phyloP scores from a whole-genome alignment of 768 basidiomycete species.

The Suillus subaureus region DNA sequence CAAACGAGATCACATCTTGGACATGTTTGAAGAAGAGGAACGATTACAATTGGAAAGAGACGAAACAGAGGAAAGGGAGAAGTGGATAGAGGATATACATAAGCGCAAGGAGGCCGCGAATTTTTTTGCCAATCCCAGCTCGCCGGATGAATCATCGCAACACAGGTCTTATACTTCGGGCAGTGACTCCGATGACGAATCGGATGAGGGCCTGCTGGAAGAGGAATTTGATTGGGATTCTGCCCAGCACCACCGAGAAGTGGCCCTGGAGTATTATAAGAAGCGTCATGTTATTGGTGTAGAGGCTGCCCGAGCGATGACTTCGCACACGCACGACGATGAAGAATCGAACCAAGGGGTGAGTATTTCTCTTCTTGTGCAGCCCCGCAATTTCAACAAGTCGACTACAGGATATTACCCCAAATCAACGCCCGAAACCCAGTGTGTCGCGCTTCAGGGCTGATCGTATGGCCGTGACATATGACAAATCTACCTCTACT shows the following conservation, averaged over 20 bases:
- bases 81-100: conserved; percentile 48
- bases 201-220: conserved; percentile 44
- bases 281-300: conserved; percentile 60
- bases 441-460: conserved; percentile 69
- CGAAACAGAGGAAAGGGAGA: conserved; percentile 42
- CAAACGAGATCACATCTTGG: conserved; percentile 67
- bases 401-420: conserved; percentile 40
- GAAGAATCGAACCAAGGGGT: conserved; percentile 50
- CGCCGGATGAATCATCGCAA: conserved; percentile 16
- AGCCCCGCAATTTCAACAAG: conserved; percentile 6
- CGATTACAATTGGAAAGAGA: conserved; percentile 44
- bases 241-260: conserved; percentile 72
- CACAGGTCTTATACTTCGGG: conserved; percentile 16
- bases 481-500: conserved; percentile 43
- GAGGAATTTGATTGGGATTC: conserved; percentile 62
- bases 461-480: conserved; percentile 51
- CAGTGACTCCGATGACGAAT: conserved; percentile 30
- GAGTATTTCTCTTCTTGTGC: conserved; percentile 19
- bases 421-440: conserved; percentile 49
- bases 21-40: conserved; percentile 75
- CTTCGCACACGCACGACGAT: conserved; percentile 45
- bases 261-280: conserved; percentile 69
- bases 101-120: conserved; percentile 52
- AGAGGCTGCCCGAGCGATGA: conserved; percentile 54
- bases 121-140: conserved; percentile 55